Conservation (phyloP, 2,329 filamentous ascomycete species). For the Epichloe aotearoae region DNA sequence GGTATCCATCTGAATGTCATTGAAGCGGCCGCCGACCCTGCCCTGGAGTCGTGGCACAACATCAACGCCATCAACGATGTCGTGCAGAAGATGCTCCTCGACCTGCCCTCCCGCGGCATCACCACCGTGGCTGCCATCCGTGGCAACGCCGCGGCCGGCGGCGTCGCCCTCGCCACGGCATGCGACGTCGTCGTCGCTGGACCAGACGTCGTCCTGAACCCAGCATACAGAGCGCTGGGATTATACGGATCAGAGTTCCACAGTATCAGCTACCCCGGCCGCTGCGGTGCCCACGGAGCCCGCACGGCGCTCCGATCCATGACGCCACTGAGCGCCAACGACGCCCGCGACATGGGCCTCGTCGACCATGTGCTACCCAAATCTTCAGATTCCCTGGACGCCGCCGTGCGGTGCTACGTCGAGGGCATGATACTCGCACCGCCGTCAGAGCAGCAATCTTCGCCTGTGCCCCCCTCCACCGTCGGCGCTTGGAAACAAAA, state of each 20-base stretch:
- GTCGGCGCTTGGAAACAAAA: constrained; percentile 20
- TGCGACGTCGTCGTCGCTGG: constrained; percentile 24
- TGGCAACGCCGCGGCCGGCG: constrained; percentile 29
- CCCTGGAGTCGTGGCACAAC: constrained; percentile 27
- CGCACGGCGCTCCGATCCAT: constrained; percentile 21
- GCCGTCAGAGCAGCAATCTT: neutral
- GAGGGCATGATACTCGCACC: constrained; percentile 10
- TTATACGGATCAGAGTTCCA: constrained; percentile 28
- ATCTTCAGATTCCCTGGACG: constrained; percentile 18
- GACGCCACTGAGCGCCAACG: constrained; percentile 23
- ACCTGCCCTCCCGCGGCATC: constrained; percentile 22
- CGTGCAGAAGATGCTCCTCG: constrained; percentile 23
- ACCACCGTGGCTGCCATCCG: constrained; percentile 25
- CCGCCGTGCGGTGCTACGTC: constrained; percentile 22
- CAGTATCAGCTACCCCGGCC: constrained; percentile 24
- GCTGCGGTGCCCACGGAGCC: constrained; percentile 21
- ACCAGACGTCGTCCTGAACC: constrained; percentile 25
- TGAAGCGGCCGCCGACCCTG: constrained; percentile 23
- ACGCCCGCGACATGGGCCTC: constrained; percentile 24
- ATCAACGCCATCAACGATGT: constrained; percentile 31
- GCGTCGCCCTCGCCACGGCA: constrained; percentile 27
- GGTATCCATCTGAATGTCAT: constrained; percentile 31
- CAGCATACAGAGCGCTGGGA: constrained; percentile 25
- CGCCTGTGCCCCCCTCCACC: neutral
- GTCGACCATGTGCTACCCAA: constrained; percentile 26